Conservation (phyloP, 805 yeast species). For the Saccharomycopsis malanga region DNA sequence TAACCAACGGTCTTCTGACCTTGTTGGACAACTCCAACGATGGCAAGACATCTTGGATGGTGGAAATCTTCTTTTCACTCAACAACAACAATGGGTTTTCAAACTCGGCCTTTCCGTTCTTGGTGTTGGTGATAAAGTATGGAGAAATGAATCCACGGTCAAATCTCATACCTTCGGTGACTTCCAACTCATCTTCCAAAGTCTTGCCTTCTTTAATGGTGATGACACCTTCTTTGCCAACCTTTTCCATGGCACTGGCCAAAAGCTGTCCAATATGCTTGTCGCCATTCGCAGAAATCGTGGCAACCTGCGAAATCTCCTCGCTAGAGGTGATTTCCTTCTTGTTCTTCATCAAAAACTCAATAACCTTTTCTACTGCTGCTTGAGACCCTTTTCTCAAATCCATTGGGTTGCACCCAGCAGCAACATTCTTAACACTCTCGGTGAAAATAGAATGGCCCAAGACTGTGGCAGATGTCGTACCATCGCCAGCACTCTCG, state of each 20-base stretch:
- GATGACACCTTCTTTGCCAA: conserved; percentile 98
- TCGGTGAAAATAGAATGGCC: conserved; percentile 95
- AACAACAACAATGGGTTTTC: conserved; percentile 86
- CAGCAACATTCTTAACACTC: conserved; percentile 93
- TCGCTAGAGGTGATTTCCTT: conserved; percentile 89
- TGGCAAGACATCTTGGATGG: conserved; percentile 87
- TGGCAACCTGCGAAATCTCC: conserved; percentile 97
- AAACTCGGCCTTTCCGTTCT: conserved; percentile 87
- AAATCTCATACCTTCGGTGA: conserved; percentile 97
- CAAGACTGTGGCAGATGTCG: conserved; percentile 93
- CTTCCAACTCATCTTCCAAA: conserved; percentile 91
- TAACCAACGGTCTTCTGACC: conserved; percentile 84
- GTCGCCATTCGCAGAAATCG: conserved; percentile 96
- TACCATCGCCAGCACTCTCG: conserved; percentile 98
- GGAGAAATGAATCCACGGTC: conserved; percentile 97
- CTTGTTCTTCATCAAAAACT: conserved; percentile 75
- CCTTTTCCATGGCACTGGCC: conserved; percentile 97
- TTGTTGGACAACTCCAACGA: conserved; percentile 90
- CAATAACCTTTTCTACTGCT: conserved; percentile 90
- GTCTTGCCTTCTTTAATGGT: conserved; percentile 98
- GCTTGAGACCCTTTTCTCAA: conserved; percentile 95
- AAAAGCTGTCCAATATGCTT: conserved; percentile 81
- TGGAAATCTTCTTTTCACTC: conserved; percentile 86
- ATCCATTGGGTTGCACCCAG: conserved; percentile 99
- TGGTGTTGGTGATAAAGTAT: conserved; percentile 90